These are phyloP conservation scores for Saccharata proteae DNA, from an alignment of 2,329 filamentous ascomycete genomes.

Conservation along the genomic window DNA sequence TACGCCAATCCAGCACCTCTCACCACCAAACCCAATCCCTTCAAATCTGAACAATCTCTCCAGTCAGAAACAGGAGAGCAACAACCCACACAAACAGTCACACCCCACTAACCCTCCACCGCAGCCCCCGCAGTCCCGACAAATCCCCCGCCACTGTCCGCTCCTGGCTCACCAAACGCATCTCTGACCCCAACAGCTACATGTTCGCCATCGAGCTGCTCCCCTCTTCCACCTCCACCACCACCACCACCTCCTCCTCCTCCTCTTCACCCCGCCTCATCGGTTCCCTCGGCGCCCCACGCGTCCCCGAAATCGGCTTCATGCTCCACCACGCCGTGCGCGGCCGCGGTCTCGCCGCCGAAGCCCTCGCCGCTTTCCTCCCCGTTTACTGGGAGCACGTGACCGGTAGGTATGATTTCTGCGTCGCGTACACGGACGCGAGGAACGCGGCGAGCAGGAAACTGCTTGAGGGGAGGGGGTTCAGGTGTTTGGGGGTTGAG, in stretches of 20 bases:
- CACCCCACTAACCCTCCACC: too few relatives aligned
- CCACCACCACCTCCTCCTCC: conserved; percentile 2
- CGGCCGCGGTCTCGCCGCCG: conserved; percentile 32
- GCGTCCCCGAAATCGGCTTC: conserved; percentile 31
- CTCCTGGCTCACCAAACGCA: conserved; percentile 28
- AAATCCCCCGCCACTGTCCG: too few relatives aligned
- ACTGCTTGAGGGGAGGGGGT: too few relatives aligned
- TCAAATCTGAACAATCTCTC: conserved; percentile 3
- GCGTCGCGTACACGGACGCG: too few relatives aligned
- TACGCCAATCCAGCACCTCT: conserved; percentile 17
- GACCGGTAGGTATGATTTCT: conserved; percentile 23
- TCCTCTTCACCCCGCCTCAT: conserved; percentile 21
- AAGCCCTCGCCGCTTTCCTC: conserved; percentile 30
- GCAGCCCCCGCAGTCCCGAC: too few relatives aligned
- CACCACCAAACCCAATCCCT: conserved; percentile 9
- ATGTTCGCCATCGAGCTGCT: conserved; percentile 45
- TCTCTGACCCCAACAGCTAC: conserved; percentile 32
- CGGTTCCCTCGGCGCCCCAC: conserved; percentile 30
- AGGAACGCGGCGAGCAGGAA: too few relatives aligned
- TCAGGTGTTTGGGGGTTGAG: too few relatives aligned
- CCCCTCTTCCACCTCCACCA: conserved; percentile 5
- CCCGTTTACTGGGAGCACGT: conserved; percentile 28
- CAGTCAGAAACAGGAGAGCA: conserved; percentile 6
- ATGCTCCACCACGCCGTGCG: conserved; percentile 27
- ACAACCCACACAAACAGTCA: conserved; percentile 11